These are phyloP conservation scores for Gillenia trifoliata DNA, from an alignment of 306 rosid genomes.

Conservation along the genomic window DNA sequence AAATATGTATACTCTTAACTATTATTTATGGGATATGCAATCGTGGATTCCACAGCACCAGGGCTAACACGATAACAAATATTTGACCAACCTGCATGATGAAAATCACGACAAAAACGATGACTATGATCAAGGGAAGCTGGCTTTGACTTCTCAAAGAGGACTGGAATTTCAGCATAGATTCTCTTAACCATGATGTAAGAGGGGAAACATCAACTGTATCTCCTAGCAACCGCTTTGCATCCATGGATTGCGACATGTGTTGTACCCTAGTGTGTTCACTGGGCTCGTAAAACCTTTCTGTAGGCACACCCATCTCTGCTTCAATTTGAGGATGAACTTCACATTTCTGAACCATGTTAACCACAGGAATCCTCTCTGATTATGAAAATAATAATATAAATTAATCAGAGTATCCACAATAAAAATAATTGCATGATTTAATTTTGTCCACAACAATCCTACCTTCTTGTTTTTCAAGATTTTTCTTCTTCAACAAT, in stretches of 20 bases:
- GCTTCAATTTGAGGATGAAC: conserved; percentile 34
- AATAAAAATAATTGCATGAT: neutral
- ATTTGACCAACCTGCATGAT: conserved; percentile 67
- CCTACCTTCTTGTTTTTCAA: conserved; percentile 43
- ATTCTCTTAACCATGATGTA: conserved; percentile 45
- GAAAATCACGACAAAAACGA: conserved; percentile 67
- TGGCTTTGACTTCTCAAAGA: conserved; percentile 63
- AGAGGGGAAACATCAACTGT: conserved; percentile 26
- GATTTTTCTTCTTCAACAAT: conserved; percentile 54
- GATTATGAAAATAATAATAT: conserved; percentile 22
- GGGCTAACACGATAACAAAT: neutral
- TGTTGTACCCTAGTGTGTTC: conserved; percentile 18
- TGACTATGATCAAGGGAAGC: conserved; percentile 48
- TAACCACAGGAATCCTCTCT: conserved; percentile 32
- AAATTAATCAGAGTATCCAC: neutral
- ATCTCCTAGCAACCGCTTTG: conserved; percentile 32
- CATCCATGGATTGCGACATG: conserved; percentile 19
- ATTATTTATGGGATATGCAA: neutral
- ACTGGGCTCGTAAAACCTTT: conserved; percentile 35
- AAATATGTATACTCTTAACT: neutral
- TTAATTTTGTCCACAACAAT: neutral
- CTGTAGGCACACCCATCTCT: conserved; percentile 40
- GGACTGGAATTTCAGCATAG: conserved; percentile 35
- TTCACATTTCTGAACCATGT: conserved; percentile 30
- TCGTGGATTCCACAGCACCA: neutral